Base-by-base conservation (phyloP, 106 monocot species). In the Dendrobium officinale region DNA sequence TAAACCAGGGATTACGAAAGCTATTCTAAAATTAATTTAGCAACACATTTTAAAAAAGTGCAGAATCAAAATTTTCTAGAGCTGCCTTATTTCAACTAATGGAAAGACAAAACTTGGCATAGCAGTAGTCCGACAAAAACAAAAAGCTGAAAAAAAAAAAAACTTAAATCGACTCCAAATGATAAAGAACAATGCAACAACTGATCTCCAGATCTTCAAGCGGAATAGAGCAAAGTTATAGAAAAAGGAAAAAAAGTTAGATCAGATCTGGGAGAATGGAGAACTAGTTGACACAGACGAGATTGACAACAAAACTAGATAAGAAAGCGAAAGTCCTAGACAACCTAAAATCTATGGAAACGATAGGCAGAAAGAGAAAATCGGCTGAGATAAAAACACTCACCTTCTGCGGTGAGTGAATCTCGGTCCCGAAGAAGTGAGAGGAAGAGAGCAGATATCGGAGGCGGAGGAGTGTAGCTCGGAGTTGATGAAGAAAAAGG, bases 381-480 rank as follows among this genome's bases (percentile, higher is more conserved):
- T 20, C n/a, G 56, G 41, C 1, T 55, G 55, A 73, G 81, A 11
- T 19, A 70, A 20, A 74, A 31, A 6, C 43, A 5, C 75, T 19
- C 17, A 81, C 81, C 75, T 75, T 81, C 41, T 37, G 41, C 13
- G 19, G 56, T 42, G 26, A 81, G 56, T 42, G 26, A 81, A 61
- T 61, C 19, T 81, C 73, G 41, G 73, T 80, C 54, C n/a, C 74
- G 17, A 67, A n/a, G 43, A 58, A 40, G 33, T 5, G 81, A 55
- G 81, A 56, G 74, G 55, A 20, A 15, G 42, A 56, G 64, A 64
- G 64, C 37, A 45, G 66, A 64, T 64, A 40, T 11, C 82, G 43
- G 51, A 66, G 0, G 42, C 59, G 26, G 26, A 26, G 26, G 26
- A 26, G 26, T 26, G 26, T 26, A 26, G 26, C 26, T 26, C 26